Evolutionary conservation across 495 filamentous ascomycete species (phyloP).

Genomic region (Lepidopterella palustris): DNA sequence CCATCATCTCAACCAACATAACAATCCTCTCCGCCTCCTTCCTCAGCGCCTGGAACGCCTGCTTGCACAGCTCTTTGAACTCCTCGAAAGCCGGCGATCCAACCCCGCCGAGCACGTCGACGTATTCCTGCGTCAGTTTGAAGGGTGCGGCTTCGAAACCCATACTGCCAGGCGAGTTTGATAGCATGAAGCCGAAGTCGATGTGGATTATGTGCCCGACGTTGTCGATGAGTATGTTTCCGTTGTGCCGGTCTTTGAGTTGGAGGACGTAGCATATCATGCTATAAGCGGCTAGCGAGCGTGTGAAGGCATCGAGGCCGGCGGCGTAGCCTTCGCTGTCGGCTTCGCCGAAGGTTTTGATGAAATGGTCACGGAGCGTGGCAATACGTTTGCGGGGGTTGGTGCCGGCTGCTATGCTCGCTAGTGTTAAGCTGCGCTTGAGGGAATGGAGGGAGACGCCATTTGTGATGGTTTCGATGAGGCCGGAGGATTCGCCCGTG

Average conservation of each 20-base stretch:
- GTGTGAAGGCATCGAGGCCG: slow-evolving; percentile 62
- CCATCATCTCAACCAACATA: slow-evolving; percentile 70
- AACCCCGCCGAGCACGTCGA: slow-evolving; percentile 65
- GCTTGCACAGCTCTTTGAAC: slow-evolving; percentile 65
- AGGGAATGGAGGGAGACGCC: slow-evolving; percentile 70
- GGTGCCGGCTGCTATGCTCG: slow-evolving; percentile 55
- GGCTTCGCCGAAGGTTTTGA: slow-evolving; percentile 62
- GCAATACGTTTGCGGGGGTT: slow-evolving; percentile 64
- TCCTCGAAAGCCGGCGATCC: slow-evolving; percentile 55
- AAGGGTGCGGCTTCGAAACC: slow-evolving; percentile 76
- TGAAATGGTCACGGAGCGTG: slow-evolving; percentile 67
- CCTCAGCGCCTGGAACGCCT: slow-evolving; percentile 66
- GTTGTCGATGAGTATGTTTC: slow-evolving; percentile 72
- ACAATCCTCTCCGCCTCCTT: slow-evolving; percentile 66
- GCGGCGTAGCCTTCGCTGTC: slow-evolving; percentile 55
- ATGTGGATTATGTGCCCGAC: slow-evolving; percentile 76
- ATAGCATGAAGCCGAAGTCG: slow-evolving; percentile 78
- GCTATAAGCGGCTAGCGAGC: slow-evolving; percentile 67
- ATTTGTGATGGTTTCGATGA: slow-evolving; percentile 76
- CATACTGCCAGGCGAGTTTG: slow-evolving; percentile 67
- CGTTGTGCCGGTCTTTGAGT: slow-evolving; percentile 75
- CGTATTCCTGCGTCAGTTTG: slow-evolving; percentile 71
- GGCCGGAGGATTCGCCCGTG: slow-evolving; percentile 67
- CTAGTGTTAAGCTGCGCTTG: slow-evolving; percentile 66
- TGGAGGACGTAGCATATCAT: slow-evolving; percentile 70